Base-by-base conservation (phyloP, 495 filamentous ascomycete genomes). In the Pseudoneurospora amorphoporcata region DNA sequence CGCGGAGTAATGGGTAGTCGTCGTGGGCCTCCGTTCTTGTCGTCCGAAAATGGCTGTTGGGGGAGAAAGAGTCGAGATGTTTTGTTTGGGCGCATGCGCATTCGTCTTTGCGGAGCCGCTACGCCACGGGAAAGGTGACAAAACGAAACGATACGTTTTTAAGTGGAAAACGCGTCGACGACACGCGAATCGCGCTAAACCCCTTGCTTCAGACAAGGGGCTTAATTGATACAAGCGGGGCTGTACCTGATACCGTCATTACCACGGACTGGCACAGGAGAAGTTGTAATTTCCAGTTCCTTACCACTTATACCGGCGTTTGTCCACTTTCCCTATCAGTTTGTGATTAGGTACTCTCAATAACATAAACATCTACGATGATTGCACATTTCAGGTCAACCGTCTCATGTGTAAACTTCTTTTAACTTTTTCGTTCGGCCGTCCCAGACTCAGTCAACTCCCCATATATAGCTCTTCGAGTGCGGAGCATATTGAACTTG, bases 221-320 rank as follows among this genome's bases (percentile, higher is more conserved):
- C 75, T 79, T 78, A 80, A 80, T 80, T 79, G 77, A 79, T 68
- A 61, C 29, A 16, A 61, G 29, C 53, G 53, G 53, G 53, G 53
- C 29, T 61, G 53, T 61, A 35, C 53, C 53, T 61, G 53, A 61
- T 61, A 61, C 53, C 23, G 29, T 43, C 14, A 16, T 16, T 43
- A 43, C 41, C 14, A 16, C 2, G 4, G 0, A 43, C 16, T 7
- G 4, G 16, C 41, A 17, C 5, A 6, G 14, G 1, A 1, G 16
- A 43, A 17, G 5, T 1, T 43, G 47, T 58, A 29, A 12, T 29
- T 29, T 35, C 5, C 6, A 3, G 12, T 61, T 32, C 14, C 29
- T 35, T 17, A 61, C 53, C 29, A 35, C 23, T 32, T 61, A 61
- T 12, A 35, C 53, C 53, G 8, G 12, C 6, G 2, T 14, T 4